Base-by-base conservation (phyloP, 2,329 filamentous ascomycete species). In the Atkinsonella texensis region DNA sequence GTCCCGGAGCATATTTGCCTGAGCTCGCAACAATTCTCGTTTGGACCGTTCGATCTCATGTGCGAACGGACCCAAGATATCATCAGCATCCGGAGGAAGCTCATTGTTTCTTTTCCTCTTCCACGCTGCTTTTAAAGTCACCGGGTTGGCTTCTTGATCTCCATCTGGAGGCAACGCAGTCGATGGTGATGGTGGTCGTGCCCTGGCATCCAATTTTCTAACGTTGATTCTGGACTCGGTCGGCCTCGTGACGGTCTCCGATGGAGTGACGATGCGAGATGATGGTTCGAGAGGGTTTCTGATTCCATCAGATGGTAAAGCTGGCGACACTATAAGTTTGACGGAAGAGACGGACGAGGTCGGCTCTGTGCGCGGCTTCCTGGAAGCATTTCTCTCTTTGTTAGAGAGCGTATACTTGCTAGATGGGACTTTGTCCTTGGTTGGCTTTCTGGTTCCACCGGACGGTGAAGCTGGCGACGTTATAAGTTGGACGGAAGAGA, bases 1-100 rank as follows among this genome's bases (percentile, higher is more conserved):
- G 7, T 43, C 48, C n/a, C 54, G 53, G 17, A 57, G 41, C 15
- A n/a, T 40, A n/a, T 32, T 18, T 35, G 50, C 50, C 20, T 32
- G 15, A 17, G 9, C n/a, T 13, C 40, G 41, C 40, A 52, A 31
- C 50, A 9, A 39, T n/a, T 52, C 32, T 40, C 41, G 46, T n/a
- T 31, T 49, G 17, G 50, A 49, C 3, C 12, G n/a, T n/a, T 49
- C 33, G 23, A 52, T 41, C 32, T 49, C 20, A 12, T 42, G 31
- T 10, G 39, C 50, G 17, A 39, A 41, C 12, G 50, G 50, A n/a
- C 50, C 50, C 32, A 52, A 44, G n/a, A 46, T 33, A 7, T 45
- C 32, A n/a, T 45, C 32, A 17, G 15, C 20, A 3, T 10, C 20
- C 6, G 10, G 7, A 39, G 41, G 4, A 39, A 23, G 20, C 9